Percentiles rank a stretch among this genome's conserved stretches.
Evolutionary conservation across 441 rosid species (phyloP).

Genomic region (Gossypium gossypioides): DNA sequence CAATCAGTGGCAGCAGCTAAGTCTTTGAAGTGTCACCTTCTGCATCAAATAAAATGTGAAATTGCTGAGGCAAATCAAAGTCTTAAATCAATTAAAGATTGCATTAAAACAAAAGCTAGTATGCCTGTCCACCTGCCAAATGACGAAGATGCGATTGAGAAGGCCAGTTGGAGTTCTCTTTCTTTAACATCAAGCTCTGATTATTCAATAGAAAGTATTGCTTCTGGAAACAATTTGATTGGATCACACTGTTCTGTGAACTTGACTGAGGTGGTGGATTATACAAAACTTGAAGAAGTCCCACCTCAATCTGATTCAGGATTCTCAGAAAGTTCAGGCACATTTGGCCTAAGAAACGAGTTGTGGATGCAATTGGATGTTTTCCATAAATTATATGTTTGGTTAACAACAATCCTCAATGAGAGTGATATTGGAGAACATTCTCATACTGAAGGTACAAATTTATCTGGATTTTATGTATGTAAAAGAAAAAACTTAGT

Average conservation of each 20-base stretch:
- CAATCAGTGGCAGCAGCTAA: conserved; percentile 14
- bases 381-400: conserved; percentile 32
- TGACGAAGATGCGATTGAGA: conserved; percentile 35
- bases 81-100: conserved; percentile 27
- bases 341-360: conserved; percentile 36
- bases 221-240: conserved; percentile 18
- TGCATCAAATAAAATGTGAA: conserved; percentile 35
- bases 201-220: conserved; percentile 31
- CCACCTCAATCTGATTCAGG: conserved; percentile 20
- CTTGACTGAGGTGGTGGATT: conserved; percentile 17
- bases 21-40: conserved; percentile 22
- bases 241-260: conserved; percentile 18
- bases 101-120: conserved; percentile 24
- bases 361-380: conserved; percentile 32
- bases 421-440: conserved; percentile 17
- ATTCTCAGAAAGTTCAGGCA: conserved; percentile 16
- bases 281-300: conserved; percentile 21
- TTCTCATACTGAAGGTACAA: conserved; percentile 34
- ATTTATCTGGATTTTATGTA: conserved; percentile 16
- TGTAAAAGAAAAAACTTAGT: conserved; percentile 8
- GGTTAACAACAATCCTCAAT: conserved; percentile 23
- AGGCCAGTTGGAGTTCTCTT: conserved; percentile 42
- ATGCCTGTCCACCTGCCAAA: conserved; percentile 17
- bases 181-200: conserved; percentile 49
- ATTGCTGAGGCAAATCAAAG: conserved; percentile 31